phyloP scores from a whole-genome alignment of 1,139 yeast genomes.

The Pneumocystis wakefieldiae region DNA sequence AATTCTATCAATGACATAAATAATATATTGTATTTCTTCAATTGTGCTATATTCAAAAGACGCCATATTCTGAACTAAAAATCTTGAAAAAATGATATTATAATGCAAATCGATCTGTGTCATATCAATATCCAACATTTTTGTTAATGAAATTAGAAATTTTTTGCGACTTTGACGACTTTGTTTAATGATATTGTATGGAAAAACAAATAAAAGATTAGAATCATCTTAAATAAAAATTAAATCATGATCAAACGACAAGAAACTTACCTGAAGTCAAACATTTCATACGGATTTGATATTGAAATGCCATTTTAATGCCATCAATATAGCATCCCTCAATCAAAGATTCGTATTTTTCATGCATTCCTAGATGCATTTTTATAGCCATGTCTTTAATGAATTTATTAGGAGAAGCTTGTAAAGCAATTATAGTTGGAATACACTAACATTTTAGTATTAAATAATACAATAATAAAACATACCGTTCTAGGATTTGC shows the following conservation, averaged over 20 bases:
- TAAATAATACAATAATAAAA: background rate
- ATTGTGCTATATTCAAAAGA: slow-evolving; percentile 26
- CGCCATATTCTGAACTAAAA: slow-evolving; percentile 29
- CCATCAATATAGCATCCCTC: slow-evolving; percentile 55
- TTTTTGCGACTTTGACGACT: slow-evolving; percentile 35
- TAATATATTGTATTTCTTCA: slow-evolving; percentile 30
- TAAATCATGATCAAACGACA: background rate
- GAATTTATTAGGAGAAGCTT: slow-evolving; percentile 36
- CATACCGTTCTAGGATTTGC: slow-evolving; percentile 45
- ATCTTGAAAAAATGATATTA: slow-evolving; percentile 17
- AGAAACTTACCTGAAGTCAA: slow-evolving; percentile 5
- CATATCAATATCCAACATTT: slow-evolving; percentile 24
- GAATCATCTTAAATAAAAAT: slow-evolving; percentile 16
- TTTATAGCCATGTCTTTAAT: slow-evolving; percentile 36
- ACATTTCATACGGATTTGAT: slow-evolving; percentile 23
- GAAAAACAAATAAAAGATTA: slow-evolving; percentile 9
- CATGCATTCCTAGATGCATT: slow-evolving; percentile 42
- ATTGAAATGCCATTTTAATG: slow-evolving; percentile 38
- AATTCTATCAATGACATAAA: slow-evolving; percentile 20
- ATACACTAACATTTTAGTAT: slow-evolving; percentile 30
- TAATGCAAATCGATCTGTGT: slow-evolving; percentile 9
- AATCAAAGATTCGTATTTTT: slow-evolving; percentile 54
- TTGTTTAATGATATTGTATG: slow-evolving; percentile 33
- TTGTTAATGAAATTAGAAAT: slow-evolving; percentile 28
- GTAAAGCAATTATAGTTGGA: slow-evolving; percentile 55